phyloP scores from a whole-genome alignment of 768 basidiomycete species.

The Rickenella mellea region DNA sequence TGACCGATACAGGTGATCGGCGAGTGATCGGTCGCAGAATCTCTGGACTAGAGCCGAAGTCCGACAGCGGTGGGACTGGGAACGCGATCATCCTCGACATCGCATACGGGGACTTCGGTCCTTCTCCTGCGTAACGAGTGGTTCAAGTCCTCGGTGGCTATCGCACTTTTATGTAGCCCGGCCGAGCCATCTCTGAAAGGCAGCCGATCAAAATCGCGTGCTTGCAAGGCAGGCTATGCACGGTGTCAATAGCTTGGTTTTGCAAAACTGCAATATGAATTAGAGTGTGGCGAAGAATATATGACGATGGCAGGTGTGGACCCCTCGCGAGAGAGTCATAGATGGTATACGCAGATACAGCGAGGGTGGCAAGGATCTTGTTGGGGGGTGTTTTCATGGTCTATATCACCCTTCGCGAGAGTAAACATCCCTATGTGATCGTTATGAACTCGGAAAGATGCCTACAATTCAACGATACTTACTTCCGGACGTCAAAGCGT shows the following conservation, averaged over 20 bases:
- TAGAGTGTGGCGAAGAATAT: slow-evolving; percentile 85
- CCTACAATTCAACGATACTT: no score
- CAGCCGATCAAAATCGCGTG: slow-evolving; percentile 75
- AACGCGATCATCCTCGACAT: neutral
- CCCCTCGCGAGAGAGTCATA: no score
- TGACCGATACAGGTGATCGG: neutral
- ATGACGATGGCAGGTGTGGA: slow-evolving; percentile 80
- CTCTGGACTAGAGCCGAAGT: neutral
- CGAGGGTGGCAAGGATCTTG: no score
- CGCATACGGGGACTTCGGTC: slow-evolving; percentile 25
- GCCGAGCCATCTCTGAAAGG: slow-evolving; percentile 78
- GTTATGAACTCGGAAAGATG: no score
- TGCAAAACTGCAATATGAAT: slow-evolving; percentile 88
- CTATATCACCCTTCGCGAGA: no score
- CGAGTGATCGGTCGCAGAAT: neutral
- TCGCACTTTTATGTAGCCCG: slow-evolving; percentile 69
- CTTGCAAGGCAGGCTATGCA: slow-evolving; percentile 88
- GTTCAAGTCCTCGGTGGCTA: slow-evolving; percentile 20
- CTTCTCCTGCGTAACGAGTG: slow-evolving; percentile 37
- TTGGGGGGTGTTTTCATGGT: no score
- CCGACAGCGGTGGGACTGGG: neutral
- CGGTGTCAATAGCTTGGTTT: slow-evolving; percentile 87
- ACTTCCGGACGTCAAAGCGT: no score
- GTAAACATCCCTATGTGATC: no score
- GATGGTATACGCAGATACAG: no score